These are phyloP conservation scores for Sporisorium scitamineum DNA, from an alignment of 1,284 basidiomycete genomes.

Conservation along the genomic window DNA sequence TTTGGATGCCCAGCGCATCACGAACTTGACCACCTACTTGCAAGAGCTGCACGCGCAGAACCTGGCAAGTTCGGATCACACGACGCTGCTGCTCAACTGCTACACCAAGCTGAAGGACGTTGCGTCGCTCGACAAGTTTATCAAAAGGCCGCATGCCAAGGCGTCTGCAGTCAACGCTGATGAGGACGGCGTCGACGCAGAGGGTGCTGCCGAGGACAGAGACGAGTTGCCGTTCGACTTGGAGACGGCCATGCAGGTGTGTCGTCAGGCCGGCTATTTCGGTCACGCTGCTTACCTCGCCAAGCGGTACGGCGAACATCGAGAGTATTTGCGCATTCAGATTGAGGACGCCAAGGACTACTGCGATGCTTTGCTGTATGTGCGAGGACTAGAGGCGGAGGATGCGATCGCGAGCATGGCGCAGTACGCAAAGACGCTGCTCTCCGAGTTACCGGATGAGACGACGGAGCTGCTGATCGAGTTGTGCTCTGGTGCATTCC, in stretches of 20 bases:
- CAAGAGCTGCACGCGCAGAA: constrained; percentile 91
- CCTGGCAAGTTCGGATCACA: constrained; percentile 95
- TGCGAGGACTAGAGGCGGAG: constrained; percentile 81
- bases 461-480: constrained; percentile 92
- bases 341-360: constrained; percentile 91
- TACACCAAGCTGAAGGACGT: constrained; percentile 97
- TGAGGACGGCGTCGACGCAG: constrained; percentile 60
- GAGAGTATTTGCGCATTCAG: constrained; percentile 92
- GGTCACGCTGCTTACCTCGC: constrained; percentile 95
- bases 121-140: constrained; percentile 86
- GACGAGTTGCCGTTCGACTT: constrained; percentile 91
- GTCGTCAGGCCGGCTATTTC: constrained; percentile 94
- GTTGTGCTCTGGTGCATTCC: constrained; percentile 80
- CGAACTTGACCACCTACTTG: constrained; percentile 92
- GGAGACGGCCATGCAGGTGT: constrained; percentile 95
- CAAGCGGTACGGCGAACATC: constrained; percentile 87
- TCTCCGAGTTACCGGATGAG: constrained; percentile 83
- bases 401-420: constrained; percentile 70
- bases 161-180: constrained; percentile 14
- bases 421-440: constrained; percentile 72
- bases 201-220: constrained; percentile 70
- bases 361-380: constrained; percentile 82
- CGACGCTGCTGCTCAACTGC: constrained; percentile 80
- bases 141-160: constrained; percentile 73
- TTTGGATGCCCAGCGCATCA: constrained; percentile 93